Conservation (phyloP, 805 yeast species). For the Metschnikowia lochheadii region DNA sequence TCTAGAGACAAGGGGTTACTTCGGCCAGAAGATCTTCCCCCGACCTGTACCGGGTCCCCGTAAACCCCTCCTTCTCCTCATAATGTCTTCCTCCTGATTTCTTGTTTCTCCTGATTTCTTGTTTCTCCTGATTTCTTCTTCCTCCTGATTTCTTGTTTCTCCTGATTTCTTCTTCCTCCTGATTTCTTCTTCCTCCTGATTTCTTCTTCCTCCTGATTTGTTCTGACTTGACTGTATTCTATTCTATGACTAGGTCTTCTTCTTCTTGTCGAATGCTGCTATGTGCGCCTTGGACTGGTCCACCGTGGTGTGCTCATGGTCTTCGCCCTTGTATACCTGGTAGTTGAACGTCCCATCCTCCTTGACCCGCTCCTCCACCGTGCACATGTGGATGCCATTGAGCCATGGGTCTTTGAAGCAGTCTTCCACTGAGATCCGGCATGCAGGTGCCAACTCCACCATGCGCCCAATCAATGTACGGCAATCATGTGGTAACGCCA, state of each 20-base stretch:
- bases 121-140: too few species aligned
- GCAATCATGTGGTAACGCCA: slow-evolving; percentile 67
- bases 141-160: too few species aligned
- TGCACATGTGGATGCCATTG: slow-evolving; percentile 62
- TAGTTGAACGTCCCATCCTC: slow-evolving; percentile 34
- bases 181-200: too few species aligned
- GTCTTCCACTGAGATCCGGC: slow-evolving; percentile 77
- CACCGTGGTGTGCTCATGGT: slow-evolving; percentile 82
- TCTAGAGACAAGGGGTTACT: too few species aligned
- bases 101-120: too few species aligned
- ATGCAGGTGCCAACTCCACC: slow-evolving; percentile 85
- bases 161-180: too few species aligned
- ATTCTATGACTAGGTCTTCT: slow-evolving; percentile 31
- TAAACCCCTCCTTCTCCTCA: too few species aligned
- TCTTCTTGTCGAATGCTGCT: slow-evolving; percentile 85
- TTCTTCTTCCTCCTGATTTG: too few species aligned
- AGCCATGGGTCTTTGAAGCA: slow-evolving; percentile 73
- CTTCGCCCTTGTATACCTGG: slow-evolving; percentile 42
- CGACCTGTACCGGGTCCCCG: too few species aligned
- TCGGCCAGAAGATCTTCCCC: too few species aligned
- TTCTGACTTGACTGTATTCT: too few species aligned
- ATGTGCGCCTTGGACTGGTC: slow-evolving; percentile 94
- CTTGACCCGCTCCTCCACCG: slow-evolving; percentile 44
- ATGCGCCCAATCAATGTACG: slow-evolving; percentile 65
- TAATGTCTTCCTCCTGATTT: too few species aligned